Evolutionary conservation across 495 filamentous ascomycete genomes (phyloP).

Genomic region (Astrothelium macrocarpum): DNA sequence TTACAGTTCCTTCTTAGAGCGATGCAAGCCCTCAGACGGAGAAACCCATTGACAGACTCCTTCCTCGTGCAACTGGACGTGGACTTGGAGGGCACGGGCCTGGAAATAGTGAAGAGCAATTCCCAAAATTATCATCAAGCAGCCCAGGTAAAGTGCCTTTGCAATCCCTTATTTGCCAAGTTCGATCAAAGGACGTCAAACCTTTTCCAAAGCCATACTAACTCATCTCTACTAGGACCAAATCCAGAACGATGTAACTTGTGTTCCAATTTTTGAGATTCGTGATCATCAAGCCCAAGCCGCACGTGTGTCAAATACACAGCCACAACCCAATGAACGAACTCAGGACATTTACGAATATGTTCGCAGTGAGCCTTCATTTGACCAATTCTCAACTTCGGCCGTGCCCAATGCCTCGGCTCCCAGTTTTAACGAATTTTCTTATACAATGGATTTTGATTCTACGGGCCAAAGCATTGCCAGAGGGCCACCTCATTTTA

Average conservation of each 20-base stretch:
- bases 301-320: background rate
- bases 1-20: slow-evolving; percentile 82
- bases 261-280: slow-evolving; percentile 4
- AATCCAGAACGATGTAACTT: background rate
- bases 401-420: background rate
- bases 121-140: background rate
- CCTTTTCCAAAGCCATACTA: background rate
- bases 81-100: slow-evolving; percentile 60
- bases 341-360: background rate
- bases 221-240: background rate
- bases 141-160: background rate
- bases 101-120: slow-evolving; percentile 15
- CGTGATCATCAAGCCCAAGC: background rate
- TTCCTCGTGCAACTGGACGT: slow-evolving; percentile 92
- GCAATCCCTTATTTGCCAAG: background rate
- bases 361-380: background rate
- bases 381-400: background rate
- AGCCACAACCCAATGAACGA: background rate
- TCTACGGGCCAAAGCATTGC: background rate
- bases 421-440: background rate
- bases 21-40: slow-evolving; percentile 77
- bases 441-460: slow-evolving; percentile 1
- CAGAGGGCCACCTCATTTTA: background rate
- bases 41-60: slow-evolving; percentile 87
- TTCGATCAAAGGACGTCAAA: no score